phyloP scores from a whole-genome alignment of 2,329 filamentous ascomycete species.

The Calonectria pseudoturangicola region DNA sequence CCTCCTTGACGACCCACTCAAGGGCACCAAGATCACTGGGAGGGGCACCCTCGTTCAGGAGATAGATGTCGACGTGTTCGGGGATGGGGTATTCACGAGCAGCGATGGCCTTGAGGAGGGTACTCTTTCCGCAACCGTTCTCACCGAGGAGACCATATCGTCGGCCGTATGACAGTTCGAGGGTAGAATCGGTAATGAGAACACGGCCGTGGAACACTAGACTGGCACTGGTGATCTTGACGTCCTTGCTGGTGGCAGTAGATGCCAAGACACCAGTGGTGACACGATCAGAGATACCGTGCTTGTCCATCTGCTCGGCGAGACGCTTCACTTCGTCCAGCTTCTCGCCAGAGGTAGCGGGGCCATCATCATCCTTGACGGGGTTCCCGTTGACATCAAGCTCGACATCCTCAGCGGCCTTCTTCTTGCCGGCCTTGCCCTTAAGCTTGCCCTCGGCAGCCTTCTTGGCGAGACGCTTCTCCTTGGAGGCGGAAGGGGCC shows the following conservation, averaged over 20 bases:
- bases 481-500: conserved; percentile 80
- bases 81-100: conserved; percentile 96
- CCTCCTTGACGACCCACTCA: conserved; percentile 97
- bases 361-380: conserved; percentile 73
- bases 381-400: conserved; percentile 78
- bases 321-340: conserved; percentile 89
- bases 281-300: conserved; percentile 97
- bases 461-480: conserved; percentile 83
- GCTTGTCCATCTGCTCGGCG: conserved; percentile 94
- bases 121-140: conserved; percentile 99
- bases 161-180: conserved; percentile 94
- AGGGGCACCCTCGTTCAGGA: conserved; percentile 97
- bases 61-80: conserved; percentile 97
- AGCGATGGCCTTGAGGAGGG: conserved; percentile 95
- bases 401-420: conserved; percentile 81
- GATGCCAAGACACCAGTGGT: conserved; percentile 97
- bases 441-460: conserved; percentile 81
- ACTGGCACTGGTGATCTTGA: conserved; percentile 95
- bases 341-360: conserved; percentile 83
- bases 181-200: conserved; percentile 92
- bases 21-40: conserved; percentile 91
- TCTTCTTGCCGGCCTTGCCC: conserved; percentile 81
- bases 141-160: conserved; percentile 97
- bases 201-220: conserved; percentile 99
- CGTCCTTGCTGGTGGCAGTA: conserved; percentile 88